Evolutionary conservation across 1,284 basidiomycete species (phyloP).

Genomic region (Tilletia caries): DNA sequence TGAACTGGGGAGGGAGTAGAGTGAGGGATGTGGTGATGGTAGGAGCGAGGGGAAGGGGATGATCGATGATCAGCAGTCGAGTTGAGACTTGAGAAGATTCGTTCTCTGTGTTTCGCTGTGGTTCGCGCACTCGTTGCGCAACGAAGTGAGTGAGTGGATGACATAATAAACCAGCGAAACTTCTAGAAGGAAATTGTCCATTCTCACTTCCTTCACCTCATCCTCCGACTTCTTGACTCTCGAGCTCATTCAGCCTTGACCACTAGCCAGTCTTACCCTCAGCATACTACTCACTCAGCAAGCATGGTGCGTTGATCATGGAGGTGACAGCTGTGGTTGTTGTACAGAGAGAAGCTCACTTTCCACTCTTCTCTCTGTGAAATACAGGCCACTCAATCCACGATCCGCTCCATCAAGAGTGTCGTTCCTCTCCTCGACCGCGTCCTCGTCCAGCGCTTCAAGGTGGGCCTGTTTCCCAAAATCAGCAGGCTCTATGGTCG

Average conservation of each 20-base stretch:
- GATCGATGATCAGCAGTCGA: not conserved
- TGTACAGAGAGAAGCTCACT: no score
- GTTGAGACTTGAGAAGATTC: not conserved
- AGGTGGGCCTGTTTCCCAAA: conserved; percentile 61
- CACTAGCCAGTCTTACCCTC: not conserved
- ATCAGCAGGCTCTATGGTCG: conserved; percentile 31
- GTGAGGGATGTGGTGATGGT: conserved; percentile 14
- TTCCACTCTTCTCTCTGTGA: not conserved
- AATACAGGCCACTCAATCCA: conserved; percentile 27
- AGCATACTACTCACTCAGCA: not conserved
- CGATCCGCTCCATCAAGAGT: conserved; percentile 72
- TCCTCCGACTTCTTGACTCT: conserved; percentile 15
- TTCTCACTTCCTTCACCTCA: not conserved
- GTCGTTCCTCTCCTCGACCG: conserved; percentile 90
- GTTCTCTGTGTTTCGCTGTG: not conserved
- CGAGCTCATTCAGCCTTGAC: no score
- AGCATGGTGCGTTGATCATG: not conserved
- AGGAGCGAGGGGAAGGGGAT: conserved; percentile 12
- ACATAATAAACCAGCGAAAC: conserved; percentile 15
- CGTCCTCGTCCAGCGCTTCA: conserved; percentile 94
- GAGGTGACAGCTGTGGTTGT: not conserved
- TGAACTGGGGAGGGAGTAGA: conserved; percentile 16
- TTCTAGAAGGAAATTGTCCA: conserved; percentile 14
- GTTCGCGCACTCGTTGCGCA: not conserved
- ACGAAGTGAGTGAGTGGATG: conserved; percentile 47